Evolutionary conservation across 345 rosid genomes (phyloP), one percentile per base, ranked within the genome.

Genomic region (Lumnitzera littorea): DNA sequence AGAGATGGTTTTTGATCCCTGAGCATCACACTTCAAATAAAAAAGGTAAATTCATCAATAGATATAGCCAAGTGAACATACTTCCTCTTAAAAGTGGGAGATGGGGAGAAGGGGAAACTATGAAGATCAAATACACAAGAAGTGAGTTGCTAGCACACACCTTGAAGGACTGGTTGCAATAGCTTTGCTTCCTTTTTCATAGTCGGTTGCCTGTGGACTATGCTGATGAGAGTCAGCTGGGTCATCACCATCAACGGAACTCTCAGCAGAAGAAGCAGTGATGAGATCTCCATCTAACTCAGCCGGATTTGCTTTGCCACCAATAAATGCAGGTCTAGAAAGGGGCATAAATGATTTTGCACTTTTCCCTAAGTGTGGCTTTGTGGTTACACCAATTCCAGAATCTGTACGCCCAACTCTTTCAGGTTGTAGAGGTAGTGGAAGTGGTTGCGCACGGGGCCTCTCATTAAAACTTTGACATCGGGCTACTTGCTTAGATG

Each of bases 391-490:
- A 70, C 65, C 73, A 29, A 76, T 73, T 53, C 74, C 89, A 27
- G 85, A 78, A 76, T 83, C 78, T 67, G 75, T 75, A 13, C 68
- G 77, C 50, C 60, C 76, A 13, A 79, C 69, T 5, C 60, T 56
- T 48, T 71, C 64, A 66, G 72, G 73, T 66, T 71, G 78, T 53
- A 64, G 60, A 66, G 96, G 96, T 62, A 83, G 85, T 57, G 96
- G 96, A 74, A 87, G 96, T 61, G 96, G 96, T 36, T 84, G 89
- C 13, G 96, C 86, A 69, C 55, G 73, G 65, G 86, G 71, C 74
- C 90, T 81, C 62, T 77, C 96, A 3, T 77, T 83, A 70, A 89
- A 89, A 66, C 95, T 89, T 76, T 87, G 96, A 76, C 91, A 89
- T 15, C 91, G 82, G 20, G 85, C 67, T 51, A 87, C 96, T 57